A percentile compares a stretch with the other conserved stretches of the same genome.
These are phyloP conservation scores for Phoenix roebelenii DNA, from an alignment of 176 grass and related monocot species.

Conservation along the genomic window DNA sequence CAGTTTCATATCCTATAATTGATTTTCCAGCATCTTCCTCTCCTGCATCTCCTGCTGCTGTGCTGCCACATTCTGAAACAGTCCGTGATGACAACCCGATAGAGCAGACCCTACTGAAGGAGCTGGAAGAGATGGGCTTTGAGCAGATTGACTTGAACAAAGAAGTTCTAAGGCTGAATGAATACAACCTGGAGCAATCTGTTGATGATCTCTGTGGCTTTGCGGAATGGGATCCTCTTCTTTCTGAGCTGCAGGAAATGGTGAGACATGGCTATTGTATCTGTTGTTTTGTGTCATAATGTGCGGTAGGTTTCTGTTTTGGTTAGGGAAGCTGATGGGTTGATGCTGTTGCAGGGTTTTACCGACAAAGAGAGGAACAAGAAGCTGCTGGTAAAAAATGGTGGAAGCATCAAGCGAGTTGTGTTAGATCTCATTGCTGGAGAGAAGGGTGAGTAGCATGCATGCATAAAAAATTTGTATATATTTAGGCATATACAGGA, in stretches of 20 bases:
- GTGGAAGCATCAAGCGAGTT: slow-evolving; percentile 55
- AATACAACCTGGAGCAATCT: slow-evolving; percentile 53
- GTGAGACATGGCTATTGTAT: slow-evolving; percentile 15
- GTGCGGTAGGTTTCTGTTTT: no score
- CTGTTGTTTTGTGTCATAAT: neutral
- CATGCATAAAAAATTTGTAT: neutral
- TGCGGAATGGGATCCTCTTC: slow-evolving; percentile 62
- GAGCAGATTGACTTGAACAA: slow-evolving; percentile 62
- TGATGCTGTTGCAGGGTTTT: slow-evolving; percentile 37
- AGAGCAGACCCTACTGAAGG: slow-evolving; percentile 49
- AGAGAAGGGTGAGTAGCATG: slow-evolving; percentile 32
- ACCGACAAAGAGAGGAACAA: slow-evolving; percentile 38
- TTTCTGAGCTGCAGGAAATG: slow-evolving; percentile 51
- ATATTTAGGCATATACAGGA: neutral
- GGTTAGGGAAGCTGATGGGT: neutral
- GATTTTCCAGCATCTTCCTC: slow-evolving; percentile 10
- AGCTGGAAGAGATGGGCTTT: slow-evolving; percentile 67
- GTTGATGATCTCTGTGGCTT: slow-evolving; percentile 49
- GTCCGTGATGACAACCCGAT: neutral
- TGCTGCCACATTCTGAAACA: neutral
- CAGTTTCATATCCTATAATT: slow-evolving; percentile 6
- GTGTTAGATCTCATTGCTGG: slow-evolving; percentile 31
- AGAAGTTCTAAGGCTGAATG: slow-evolving; percentile 59
- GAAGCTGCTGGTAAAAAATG: slow-evolving; percentile 30
- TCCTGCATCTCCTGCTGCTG: neutral